Evolutionary conservation across 1,284 basidiomycete genomes (phyloP), one percentile per base, ranked within the genome.

Genomic region (Cryptococcus sp.): DNA sequence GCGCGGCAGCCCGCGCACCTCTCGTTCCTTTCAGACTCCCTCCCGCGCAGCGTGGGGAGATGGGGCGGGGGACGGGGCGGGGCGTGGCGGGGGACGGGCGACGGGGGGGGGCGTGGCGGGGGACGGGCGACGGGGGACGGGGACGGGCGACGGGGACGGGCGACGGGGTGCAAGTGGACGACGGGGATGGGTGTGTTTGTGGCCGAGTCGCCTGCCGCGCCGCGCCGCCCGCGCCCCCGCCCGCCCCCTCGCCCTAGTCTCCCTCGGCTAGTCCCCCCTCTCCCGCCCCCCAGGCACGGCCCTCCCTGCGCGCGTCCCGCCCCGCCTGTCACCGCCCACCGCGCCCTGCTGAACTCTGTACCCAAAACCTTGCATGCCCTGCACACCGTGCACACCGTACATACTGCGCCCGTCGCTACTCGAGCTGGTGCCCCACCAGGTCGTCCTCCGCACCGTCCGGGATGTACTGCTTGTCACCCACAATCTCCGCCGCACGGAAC

Each of bases 361-460:
- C 9, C 28, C 28, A 33, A 33, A 33, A 33, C 5, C 28, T 33
- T 33, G 28, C 28, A 33, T 33, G 9, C 4, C 9, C 28, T 33
- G 5, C 28, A 4, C 28, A 33, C 28, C 9, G 28, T 43, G 16
- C 40, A 21, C 16, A 15, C 24, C 18, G 47, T 37, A n/a, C 16
- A n/a, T n/a, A 35, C n/a, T n/a, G n/a, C n/a, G n/a, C n/a, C n/a
- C n/a, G n/a, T n/a, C n/a, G n/a, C n/a, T n/a, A 38, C 18, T 33
- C 24, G 23, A 43, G 42, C 15, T 28, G 18, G n/a, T 50, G 36
- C 6, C 46, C 46, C n/a, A 53, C 52, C 20, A 21, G 9, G 23
- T 58, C 56, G 16, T 52, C 55, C 20, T 58, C 56, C 21, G 48
- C 52, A 23, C 52, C 56, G 51, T 58, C 56, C 11, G 56, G 56